Evolutionary conservation across 768 basidiomycete genomes (phyloP).

Genomic region (Pholiota microspora): DNA sequence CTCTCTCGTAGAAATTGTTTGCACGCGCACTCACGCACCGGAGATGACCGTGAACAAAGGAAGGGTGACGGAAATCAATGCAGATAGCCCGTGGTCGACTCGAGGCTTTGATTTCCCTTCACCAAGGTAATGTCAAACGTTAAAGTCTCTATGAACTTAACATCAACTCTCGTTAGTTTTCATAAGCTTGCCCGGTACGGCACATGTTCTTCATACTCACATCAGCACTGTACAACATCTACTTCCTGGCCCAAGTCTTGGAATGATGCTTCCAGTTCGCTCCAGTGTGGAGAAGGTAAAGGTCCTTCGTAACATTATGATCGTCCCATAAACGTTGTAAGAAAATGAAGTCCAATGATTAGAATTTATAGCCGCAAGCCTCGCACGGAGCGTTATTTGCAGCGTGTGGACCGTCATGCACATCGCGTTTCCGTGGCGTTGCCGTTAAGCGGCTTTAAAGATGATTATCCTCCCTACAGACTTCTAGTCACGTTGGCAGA

Average conservation of each 20-base stretch:
- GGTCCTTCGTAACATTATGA: too few relatives aligned
- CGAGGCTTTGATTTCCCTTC: background rate
- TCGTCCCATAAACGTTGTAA: too few relatives aligned
- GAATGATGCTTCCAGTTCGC: too few relatives aligned
- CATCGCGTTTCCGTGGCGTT: background rate
- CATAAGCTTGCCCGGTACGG: too few relatives aligned
- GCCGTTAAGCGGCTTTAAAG: background rate
- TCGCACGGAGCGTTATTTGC: background rate
- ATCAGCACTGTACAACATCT: background rate
- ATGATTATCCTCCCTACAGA: background rate
- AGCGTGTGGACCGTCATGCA: slow-evolving; percentile 1
- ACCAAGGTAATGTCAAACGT: background rate
- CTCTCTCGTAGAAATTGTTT: too few relatives aligned
- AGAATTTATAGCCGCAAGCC: background rate
- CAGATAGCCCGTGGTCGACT: background rate
- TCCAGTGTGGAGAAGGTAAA: too few relatives aligned
- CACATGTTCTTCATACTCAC: too few relatives aligned
- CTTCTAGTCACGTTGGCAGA: background rate
- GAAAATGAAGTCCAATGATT: background rate
- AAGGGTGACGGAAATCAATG: background rate
- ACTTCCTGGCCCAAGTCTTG: too few relatives aligned
- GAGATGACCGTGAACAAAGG: slow-evolving; percentile 23
- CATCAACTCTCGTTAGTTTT: too few relatives aligned
- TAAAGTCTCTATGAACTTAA: background rate
- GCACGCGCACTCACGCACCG: slow-evolving; percentile 54